Conservation (phyloP, 192 early-diverging fungal genomes). For the Coemansia sp. region DNA sequence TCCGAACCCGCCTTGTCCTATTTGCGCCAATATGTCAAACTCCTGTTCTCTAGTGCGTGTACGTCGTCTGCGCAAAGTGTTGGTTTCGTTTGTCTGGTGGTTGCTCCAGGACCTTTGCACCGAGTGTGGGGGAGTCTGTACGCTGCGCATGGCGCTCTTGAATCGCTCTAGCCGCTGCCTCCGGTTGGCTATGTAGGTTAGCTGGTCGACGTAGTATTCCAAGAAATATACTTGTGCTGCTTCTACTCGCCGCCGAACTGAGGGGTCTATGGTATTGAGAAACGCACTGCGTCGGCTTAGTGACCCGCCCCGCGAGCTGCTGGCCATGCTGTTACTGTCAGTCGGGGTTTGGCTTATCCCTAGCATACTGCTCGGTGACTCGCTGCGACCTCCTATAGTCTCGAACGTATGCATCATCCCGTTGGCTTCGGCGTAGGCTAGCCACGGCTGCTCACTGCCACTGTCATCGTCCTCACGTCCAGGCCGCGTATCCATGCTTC, state of each 20-base stretch:
- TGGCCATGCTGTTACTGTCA: conserved; percentile 34
- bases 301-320: conserved; percentile 30
- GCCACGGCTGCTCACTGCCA: conserved; percentile 43
- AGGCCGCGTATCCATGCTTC: conserved; percentile 33
- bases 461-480: conserved; percentile 6
- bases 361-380: conserved; percentile 38
- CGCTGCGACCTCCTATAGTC: conserved; percentile 42
- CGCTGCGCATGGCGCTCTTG: conserved; percentile 55
- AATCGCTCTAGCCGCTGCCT: conserved; percentile 60
- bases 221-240: conserved; percentile 67
- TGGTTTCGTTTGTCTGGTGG: conserved; percentile 60
- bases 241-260: conserved; percentile 50
- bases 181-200: conserved; percentile 77
- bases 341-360: conserved; percentile 16
- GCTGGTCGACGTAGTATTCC: conserved; percentile 81
- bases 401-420: conserved; percentile 59
- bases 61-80: conserved; percentile 66
- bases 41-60: conserved; percentile 67
- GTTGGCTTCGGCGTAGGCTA: conserved; percentile 47
- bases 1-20: conserved; percentile 82
- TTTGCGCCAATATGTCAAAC: conserved; percentile 71
- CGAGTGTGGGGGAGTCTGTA: conserved; percentile 37
- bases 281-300: conserved; percentile 52
- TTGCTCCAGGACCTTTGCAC: conserved; percentile 50
- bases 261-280: conserved; percentile 52